These are phyloP conservation scores for Aspergillus piperis DNA, from an alignment of 2,329 filamentous ascomycete species.

Conservation along the genomic window DNA sequence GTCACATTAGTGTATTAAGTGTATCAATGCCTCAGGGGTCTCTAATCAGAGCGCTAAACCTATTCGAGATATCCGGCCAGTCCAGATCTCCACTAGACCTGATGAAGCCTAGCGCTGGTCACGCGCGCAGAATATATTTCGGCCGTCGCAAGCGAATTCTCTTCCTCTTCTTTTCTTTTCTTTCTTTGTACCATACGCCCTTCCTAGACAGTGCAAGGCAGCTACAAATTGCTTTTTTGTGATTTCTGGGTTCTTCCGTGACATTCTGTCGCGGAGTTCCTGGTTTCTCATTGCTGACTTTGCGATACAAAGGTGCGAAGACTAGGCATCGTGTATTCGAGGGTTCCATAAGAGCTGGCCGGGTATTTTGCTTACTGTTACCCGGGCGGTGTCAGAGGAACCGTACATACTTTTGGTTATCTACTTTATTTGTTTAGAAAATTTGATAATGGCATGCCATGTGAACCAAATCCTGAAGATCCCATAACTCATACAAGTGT, in stretches of 20 bases:
- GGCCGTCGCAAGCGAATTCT: conserved; percentile 17
- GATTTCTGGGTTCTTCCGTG: conserved; percentile 54
- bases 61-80: neutral
- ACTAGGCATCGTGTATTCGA: conserved; percentile 47
- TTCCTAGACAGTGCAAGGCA: conserved; percentile 86
- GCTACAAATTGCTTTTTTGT: conserved; percentile 48
- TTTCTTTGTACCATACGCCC: conserved; percentile 61
- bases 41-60: neutral
- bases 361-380: conserved; percentile 64
- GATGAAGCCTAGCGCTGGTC: conserved; percentile 29
- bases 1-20: neutral
- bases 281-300: conserved; percentile 63
- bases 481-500: too few species aligned
- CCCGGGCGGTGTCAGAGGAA: conserved; percentile 83
- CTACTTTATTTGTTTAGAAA: conserved; percentile 21
- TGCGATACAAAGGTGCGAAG: conserved; percentile 65
- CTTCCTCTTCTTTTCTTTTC: conserved; percentile 41
- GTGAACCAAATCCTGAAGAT: neutral
- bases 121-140: conserved; percentile 18
- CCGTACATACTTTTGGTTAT: conserved; percentile 58
- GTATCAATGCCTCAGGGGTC: conserved; percentile 6
- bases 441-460: conserved; percentile 8
- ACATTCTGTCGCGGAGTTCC: conserved; percentile 68
- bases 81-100: conserved; percentile 13
- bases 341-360: conserved; percentile 74